A percentile compares a stretch with the other conserved stretches of the same genome.
These are phyloP conservation scores for Spinellus fusiger DNA, from an alignment of 192 early-diverging fungal species.

Conservation along the genomic window DNA sequence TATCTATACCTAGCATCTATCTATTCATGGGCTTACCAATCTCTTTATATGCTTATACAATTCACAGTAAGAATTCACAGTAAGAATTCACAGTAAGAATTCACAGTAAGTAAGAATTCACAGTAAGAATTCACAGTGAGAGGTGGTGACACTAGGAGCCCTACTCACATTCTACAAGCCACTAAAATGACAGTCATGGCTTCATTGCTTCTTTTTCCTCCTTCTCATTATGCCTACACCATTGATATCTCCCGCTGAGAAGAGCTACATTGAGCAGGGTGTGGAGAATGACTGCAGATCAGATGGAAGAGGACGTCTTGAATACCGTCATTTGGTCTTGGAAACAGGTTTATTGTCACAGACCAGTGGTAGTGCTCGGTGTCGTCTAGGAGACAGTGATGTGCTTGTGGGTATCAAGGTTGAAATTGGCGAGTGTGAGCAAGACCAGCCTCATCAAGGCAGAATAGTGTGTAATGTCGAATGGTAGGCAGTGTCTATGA, in stretches of 20 bases:
- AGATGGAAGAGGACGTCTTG: conserved; percentile 79
- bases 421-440: conserved; percentile 69
- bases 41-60: no score
- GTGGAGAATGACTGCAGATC: conserved; percentile 75
- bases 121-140: no score
- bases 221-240: conserved; percentile 29
- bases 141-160: no score
- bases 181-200: no score
- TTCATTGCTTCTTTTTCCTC: neutral
- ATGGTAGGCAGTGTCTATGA: conserved; percentile 47
- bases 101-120: no score
- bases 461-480: conserved; percentile 85
- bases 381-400: conserved; percentile 75
- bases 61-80: no score
- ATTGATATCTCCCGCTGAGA: conserved; percentile 70
- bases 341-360: conserved; percentile 87
- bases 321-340: conserved; percentile 73
- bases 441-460: conserved; percentile 56
- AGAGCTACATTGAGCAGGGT: conserved; percentile 78
- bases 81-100: no score
- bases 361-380: conserved; percentile 83
- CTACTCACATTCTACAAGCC: no score
- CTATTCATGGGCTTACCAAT: no score
- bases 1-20: no score
- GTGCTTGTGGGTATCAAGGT: conserved; percentile 94